These are phyloP conservation scores for Moringa oleifera DNA, from an alignment of 345 rosid genomes.

Conservation along the genomic window DNA sequence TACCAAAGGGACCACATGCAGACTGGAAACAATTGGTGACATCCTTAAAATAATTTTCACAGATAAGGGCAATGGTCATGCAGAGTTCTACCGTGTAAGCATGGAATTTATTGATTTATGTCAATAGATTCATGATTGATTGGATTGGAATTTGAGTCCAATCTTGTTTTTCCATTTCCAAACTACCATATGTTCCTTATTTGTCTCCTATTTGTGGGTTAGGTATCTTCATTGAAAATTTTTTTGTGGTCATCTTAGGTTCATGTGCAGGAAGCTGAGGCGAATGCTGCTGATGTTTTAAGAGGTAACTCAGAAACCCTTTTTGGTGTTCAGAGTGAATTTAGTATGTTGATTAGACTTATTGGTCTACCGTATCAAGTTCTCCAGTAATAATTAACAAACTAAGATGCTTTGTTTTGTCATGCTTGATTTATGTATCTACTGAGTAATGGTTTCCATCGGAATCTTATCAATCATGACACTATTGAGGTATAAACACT, in stretches of 20 bases:
- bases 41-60: constrained; percentile 69
- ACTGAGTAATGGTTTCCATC: too few relatives aligned
- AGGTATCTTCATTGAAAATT: constrained; percentile 9
- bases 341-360: too few relatives aligned
- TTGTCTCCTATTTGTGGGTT: background rate
- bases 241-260: constrained; percentile 46
- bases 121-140: background rate
- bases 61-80: constrained; percentile 55
- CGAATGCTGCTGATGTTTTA: constrained; percentile 39
- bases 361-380: too few relatives aligned
- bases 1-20: constrained; percentile 41
- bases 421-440: too few relatives aligned
- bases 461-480: too few relatives aligned
- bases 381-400: too few relatives aligned
- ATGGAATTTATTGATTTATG: constrained; percentile 15
- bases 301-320: constrained; percentile 50
- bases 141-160: background rate
- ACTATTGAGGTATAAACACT: too few relatives aligned
- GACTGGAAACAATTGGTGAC: constrained; percentile 69
- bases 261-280: constrained; percentile 77
- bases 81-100: constrained; percentile 75
- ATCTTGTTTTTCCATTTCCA: background rate
- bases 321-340: constrained; percentile 9
- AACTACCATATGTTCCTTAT: constrained; percentile 1
- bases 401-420: too few relatives aligned